Conservation (phyloP, 371 early-diverging fungal genomes). For the Rhizopus arrhizus region DNA sequence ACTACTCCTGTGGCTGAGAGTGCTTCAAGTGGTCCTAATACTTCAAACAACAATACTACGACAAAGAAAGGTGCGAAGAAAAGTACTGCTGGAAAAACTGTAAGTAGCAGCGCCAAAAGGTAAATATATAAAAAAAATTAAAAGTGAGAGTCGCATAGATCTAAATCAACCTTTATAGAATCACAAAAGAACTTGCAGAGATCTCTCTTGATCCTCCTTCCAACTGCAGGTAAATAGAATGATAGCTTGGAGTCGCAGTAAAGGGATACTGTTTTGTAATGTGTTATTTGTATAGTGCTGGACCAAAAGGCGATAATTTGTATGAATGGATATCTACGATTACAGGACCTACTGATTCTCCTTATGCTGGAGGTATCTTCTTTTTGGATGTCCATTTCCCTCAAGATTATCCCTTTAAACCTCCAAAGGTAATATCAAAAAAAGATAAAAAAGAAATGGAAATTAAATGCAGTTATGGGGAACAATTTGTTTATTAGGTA, state of each 20-base stretch:
- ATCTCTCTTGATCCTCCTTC: constrained; percentile 93
- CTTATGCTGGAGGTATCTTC: constrained; percentile 90
- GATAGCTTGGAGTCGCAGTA: not conserved
- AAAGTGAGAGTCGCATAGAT: not conserved
- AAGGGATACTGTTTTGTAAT: not conserved
- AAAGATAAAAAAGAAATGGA: not conserved
- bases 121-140: constrained; percentile 20
- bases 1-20: constrained; percentile 10
- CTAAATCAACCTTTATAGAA: constrained; percentile 53
- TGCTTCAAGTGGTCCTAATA: not conserved
- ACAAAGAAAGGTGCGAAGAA: constrained; percentile 34
- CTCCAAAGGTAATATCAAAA: constrained; percentile 78
- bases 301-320: constrained; percentile 95
- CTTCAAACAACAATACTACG: not conserved
- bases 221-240: constrained; percentile 75
- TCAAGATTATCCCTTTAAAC: constrained; percentile 99
- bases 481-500: constrained; percentile 51
- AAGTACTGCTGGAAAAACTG: constrained; percentile 28
- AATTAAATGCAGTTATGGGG: not conserved
- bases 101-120: constrained; percentile 67
- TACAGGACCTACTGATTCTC: constrained; percentile 83
- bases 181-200: constrained; percentile 94
- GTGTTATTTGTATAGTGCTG: constrained; percentile 64
- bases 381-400: constrained; percentile 98
- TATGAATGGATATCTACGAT: constrained; percentile 97